Base-by-base conservation (phyloP, 805 yeast genomes). In the Candida xyloterini region DNA sequence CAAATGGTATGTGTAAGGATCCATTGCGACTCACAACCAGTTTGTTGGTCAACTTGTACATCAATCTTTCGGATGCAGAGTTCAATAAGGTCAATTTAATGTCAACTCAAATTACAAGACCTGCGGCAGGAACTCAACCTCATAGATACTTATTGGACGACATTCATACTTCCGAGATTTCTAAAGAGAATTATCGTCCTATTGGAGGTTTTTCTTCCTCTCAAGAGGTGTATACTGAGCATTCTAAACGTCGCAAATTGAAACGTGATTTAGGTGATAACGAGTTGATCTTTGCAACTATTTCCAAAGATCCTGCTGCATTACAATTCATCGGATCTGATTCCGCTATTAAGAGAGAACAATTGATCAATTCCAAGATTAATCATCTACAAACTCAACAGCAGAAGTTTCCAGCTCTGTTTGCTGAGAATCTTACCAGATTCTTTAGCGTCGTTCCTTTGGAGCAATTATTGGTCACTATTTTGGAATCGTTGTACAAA, bases 41-140 rank as follows among this genome's bases (percentile, higher is more conserved):
- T 38, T 52, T 82, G 32, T 57, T 81, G 42, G 69, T 72, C 23
- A 74, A 69, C 23, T 61, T 82, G 37, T 74, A 71, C 42, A 68
- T 81, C 31, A 76, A 75, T 7, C 51, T 78, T 31, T 63, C 71
- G n/a, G 80, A 76, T 48, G 72, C 70, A 7, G 73, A 71, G 14
- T 67, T 66, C 30, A 45, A 55, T 30, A 56, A 57, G 43, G 61
- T 59, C 4, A 56, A 55, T 16, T 48, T 49, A 27, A 43, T 53
- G 30, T 53, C 59, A 10, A 54, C 56, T 18, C 62, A 57, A 21
- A 27, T 42, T 9, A 34, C 43, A 8, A 40, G 38, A 15, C 30
- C 35, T 21, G 40, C 39, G 21, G 55, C 65, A 3, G 63, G 70
- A 6, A 68, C 82, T 3, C 82, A 78, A 47, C 81, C 81, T 0